A percentile compares a stretch with the other conserved stretches of the same genome.
Evolutionary conservation across 257 asterid genomes (phyloP).

Genomic region (Scutellaria galericulata): DNA sequence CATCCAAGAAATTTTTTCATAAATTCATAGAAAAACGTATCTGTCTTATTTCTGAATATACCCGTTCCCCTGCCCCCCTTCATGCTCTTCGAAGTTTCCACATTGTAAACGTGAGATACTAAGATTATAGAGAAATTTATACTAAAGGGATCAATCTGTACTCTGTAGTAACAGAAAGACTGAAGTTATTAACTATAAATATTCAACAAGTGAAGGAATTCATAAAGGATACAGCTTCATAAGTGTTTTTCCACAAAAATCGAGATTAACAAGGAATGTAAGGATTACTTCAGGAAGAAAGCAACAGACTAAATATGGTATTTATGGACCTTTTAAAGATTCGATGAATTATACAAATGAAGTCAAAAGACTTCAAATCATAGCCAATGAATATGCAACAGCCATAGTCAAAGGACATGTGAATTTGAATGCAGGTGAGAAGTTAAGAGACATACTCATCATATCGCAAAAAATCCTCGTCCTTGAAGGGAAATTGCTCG

Average conservation of each 20-base stretch:
- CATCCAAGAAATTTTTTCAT: too few relatives aligned
- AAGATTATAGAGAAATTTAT: background rate
- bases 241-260: background rate
- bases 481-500: constrained; percentile 88
- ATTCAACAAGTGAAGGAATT: background rate
- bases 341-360: too few relatives aligned
- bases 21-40: too few relatives aligned
- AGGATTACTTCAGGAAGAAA: too few relatives aligned
- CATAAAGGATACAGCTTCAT: background rate
- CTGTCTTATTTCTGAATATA: background rate
- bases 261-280: background rate
- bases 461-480: constrained; percentile 89
- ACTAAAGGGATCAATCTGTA: background rate
- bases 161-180: background rate
- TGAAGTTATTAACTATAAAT: background rate
- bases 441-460: constrained; percentile 66
- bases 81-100: background rate
- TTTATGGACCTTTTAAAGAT: too few relatives aligned
- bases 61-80: background rate
- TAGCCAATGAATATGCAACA: too few relatives aligned
- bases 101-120: background rate
- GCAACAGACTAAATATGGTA: too few relatives aligned
- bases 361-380: too few relatives aligned
- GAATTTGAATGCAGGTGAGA: background rate
- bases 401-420: background rate